These are phyloP conservation scores for Ustulina deusta DNA, from an alignment of 2,329 filamentous ascomycete species.

Conservation along the genomic window DNA sequence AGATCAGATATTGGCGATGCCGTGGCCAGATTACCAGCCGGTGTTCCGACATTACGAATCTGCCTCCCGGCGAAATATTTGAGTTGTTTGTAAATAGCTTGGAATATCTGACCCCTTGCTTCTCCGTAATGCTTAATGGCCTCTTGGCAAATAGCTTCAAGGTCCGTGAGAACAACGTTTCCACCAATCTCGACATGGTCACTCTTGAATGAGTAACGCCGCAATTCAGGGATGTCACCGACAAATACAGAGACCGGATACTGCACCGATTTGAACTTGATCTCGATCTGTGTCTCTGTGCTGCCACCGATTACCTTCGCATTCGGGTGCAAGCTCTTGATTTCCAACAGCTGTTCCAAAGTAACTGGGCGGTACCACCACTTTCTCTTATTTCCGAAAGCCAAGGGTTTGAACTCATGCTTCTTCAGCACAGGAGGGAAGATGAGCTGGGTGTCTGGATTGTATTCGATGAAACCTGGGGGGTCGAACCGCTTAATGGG, in stretches of 20 bases:
- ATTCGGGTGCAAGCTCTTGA: slow-evolving; percentile 85
- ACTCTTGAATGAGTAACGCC: slow-evolving; percentile 82
- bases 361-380: slow-evolving; percentile 93
- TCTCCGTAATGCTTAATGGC: slow-evolving; percentile 83
- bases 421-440: slow-evolving; percentile 89
- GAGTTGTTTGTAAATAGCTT: slow-evolving; percentile 92
- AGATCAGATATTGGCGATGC: slow-evolving; percentile 97
- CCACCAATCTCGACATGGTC: slow-evolving; percentile 91
- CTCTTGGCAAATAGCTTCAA: slow-evolving; percentile 85
- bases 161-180: slow-evolving; percentile 90
- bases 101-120: slow-evolving; percentile 80
- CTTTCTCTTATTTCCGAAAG: slow-evolving; percentile 95
- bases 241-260: slow-evolving; percentile 93
- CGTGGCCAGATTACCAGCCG: slow-evolving; percentile 92
- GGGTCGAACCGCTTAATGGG: slow-evolving; percentile 79
- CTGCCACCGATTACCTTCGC: slow-evolving; percentile 97
- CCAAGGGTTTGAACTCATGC: slow-evolving; percentile 82
- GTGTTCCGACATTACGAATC: slow-evolving; percentile 97
- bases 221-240: slow-evolving; percentile 89
- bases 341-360: slow-evolving; percentile 86
- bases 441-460: slow-evolving; percentile 92
- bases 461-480: slow-evolving; percentile 93
- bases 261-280: slow-evolving; percentile 95
- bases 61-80: slow-evolving; percentile 95
- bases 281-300: slow-evolving; percentile 97